Conservation (phyloP, 129 eudicot genomes). For the Gnaphalium uliginosum region DNA sequence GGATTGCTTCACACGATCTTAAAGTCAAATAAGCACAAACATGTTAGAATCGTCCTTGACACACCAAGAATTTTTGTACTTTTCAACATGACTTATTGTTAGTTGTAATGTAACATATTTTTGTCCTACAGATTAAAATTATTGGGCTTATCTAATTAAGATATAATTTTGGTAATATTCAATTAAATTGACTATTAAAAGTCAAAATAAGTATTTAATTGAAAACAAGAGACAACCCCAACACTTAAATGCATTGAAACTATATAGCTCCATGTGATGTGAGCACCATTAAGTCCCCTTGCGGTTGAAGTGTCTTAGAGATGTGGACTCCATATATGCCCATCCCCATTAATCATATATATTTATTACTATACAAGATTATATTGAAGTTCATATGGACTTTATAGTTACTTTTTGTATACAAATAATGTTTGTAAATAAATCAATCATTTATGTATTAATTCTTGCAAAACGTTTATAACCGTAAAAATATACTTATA, state of each 20-base stretch:
- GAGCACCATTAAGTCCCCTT: constrained; percentile 40
- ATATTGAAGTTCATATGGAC: neutral
- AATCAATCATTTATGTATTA: neutral
- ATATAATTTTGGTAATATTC: constrained; percentile 12
- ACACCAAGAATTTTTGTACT: neutral
- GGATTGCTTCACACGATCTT: constrained; percentile 2
- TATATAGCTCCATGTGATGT: constrained; percentile 31
- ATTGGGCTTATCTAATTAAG: neutral
- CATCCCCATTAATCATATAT: constrained; percentile 18
- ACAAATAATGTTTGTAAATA: neutral
- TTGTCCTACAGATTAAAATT: neutral
- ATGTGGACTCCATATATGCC: constrained; percentile 31
- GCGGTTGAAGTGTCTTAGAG: constrained; percentile 35
- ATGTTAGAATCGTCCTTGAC: neutral
- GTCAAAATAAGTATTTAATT: constrained; percentile 17
- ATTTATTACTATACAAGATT: neutral
- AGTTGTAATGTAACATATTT: neutral
- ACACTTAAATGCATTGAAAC: constrained; percentile 27
- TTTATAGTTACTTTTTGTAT: neutral
- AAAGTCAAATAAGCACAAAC: constrained; percentile 11
- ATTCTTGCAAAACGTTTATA: too few relatives aligned
- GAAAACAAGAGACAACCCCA: constrained; percentile 21
- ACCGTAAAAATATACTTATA: neutral
- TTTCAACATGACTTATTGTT: neutral
- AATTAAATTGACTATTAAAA: constrained; percentile 18